phyloP scores from a whole-genome alignment of 2,329 filamentous ascomycete genomes.

The Paracoccidioides lutzii region DNA sequence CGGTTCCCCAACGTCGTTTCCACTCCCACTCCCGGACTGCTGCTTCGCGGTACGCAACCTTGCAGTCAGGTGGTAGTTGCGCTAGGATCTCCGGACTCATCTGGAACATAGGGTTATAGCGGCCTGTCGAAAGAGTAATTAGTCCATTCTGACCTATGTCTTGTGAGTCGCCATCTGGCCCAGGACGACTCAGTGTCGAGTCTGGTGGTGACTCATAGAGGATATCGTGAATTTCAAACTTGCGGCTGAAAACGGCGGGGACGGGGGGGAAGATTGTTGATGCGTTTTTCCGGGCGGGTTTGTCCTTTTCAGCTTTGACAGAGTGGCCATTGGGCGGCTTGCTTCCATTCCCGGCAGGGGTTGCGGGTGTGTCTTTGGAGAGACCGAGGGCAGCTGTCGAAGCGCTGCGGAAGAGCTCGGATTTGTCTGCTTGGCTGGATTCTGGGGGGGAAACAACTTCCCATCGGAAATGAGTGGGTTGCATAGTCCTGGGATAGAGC shows the following conservation, averaged over 20 bases:
- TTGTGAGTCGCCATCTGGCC: slow-evolving; percentile 24
- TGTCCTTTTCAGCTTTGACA: slow-evolving; percentile 9
- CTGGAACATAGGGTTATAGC: slow-evolving; percentile 2
- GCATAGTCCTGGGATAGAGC: slow-evolving; percentile 77
- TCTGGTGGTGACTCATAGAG: slow-evolving; percentile 31
- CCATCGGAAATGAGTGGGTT: slow-evolving; percentile 76
- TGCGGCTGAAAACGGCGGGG: slow-evolving; percentile 45
- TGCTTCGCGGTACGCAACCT: slow-evolving; percentile 57
- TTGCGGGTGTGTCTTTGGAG: slow-evolving; percentile 19
- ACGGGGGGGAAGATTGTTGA: slow-evolving; percentile 41
- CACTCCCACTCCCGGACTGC: slow-evolving; percentile 54
- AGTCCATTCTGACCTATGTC: slow-evolving; percentile 32
- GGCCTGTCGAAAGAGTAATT: slow-evolving; percentile 23
- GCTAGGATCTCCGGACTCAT: slow-evolving; percentile 28
- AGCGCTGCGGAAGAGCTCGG: slow-evolving; percentile 21
- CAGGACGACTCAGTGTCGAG: not conserved
- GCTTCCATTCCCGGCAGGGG: slow-evolving; percentile 1
- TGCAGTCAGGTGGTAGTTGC: slow-evolving; percentile 42
- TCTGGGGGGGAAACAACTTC: slow-evolving; percentile 50
- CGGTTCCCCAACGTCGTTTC: slow-evolving; percentile 61
- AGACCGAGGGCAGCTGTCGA: slow-evolving; percentile 20
- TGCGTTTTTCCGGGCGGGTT: slow-evolving; percentile 5
- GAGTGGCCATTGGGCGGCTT: slow-evolving; percentile 8
- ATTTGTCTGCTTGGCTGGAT: slow-evolving; percentile 13
- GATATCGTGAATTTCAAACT: slow-evolving; percentile 51